Evolutionary conservation across 805 yeast genomes (phyloP), one percentile per base, ranked within the genome.

Genomic region (Nakazawaea laoshanensis): DNA sequence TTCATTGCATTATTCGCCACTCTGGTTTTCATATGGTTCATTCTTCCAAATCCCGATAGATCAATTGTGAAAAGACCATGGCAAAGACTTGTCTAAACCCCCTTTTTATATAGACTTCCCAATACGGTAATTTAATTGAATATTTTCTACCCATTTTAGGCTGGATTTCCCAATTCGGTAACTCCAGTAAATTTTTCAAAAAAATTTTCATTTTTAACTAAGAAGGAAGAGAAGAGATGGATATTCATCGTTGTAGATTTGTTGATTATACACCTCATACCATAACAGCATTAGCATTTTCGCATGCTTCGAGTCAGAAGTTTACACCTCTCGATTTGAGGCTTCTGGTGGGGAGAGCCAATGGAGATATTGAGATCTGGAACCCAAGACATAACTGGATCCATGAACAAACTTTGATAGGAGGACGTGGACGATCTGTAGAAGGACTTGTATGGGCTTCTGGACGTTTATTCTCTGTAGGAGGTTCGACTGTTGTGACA

Each of bases 331-430:
- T 53, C 16, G 77, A 72, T 38, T 61, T 86, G 35, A 66, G 96
- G 39, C 58, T 92, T 24, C 96, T 97, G 1, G 82, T 89, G 5
- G 97, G 96, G 19, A 70, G 96, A 53, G 73, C 85, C 29, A 88
- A 92, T 51, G 99, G 99, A 24, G 88, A 88, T 48, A 82, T 92
- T 38, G 98, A 92, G 56, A 76, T 92, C 21, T 89, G 97, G 96
- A 85, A 85, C 53, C 95, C 95, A 25, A 66, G 77, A 46, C 65
- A 68, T 40, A 70, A 72, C 46, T 88, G 96, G 96, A 59, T 74
- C 33, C 86, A 84, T 42, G 96, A 92, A 48, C 53, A 57, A 14
- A 61, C 73, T 0, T 63, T 89, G 27, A 73, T 70, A 35, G 96
- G 97, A 9, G 86, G 94, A 2, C 67, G 68, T 37, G 94, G 81